A percentile compares a stretch with the other conserved stretches of the same genome.
Conservation (phyloP, 371 early-diverging fungal genomes). For the Sporodiniella umbellata region DNA sequence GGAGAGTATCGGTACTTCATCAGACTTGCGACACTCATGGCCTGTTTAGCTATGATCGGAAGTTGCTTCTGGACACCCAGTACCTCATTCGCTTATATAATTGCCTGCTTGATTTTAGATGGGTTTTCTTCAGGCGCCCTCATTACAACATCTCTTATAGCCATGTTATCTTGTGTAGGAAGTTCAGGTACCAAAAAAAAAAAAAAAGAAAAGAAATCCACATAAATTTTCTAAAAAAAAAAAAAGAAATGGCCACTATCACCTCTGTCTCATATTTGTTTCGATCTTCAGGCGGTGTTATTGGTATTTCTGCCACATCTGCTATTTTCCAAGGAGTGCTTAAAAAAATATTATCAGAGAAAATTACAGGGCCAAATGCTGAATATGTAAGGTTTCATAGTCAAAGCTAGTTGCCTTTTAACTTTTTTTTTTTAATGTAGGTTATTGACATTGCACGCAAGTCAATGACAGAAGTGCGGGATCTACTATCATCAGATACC, state of each 20-base stretch:
- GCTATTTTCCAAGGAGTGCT: constrained; percentile 41
- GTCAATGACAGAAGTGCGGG: constrained; percentile 36
- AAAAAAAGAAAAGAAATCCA: neutral
- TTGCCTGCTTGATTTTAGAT: constrained; percentile 28
- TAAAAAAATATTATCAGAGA: constrained; percentile 22
- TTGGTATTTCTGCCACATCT: constrained; percentile 38
- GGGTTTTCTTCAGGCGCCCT: constrained; percentile 43
- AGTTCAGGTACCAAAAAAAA: constrained; percentile 21
- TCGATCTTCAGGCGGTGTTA: constrained; percentile 41
- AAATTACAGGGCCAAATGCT: constrained; percentile 40
- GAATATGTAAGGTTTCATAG: constrained; percentile 12
- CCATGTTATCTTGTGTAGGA: constrained; percentile 47
- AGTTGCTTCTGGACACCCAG: constrained; percentile 20
- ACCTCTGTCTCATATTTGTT: constrained; percentile 47
- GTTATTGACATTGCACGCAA: constrained; percentile 45
- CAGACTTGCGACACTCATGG: constrained; percentile 7
- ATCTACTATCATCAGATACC: constrained; percentile 31
- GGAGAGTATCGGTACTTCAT: constrained; percentile 27
- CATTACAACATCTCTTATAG: constrained; percentile 43
- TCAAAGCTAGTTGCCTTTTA: too few relatives aligned
- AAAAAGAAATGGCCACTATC: constrained; percentile 48
- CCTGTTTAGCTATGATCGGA: constrained; percentile 21
- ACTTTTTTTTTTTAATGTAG: constrained; percentile 9
- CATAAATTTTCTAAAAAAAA: neutral
- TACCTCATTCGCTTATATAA: constrained; percentile 17